Conservation (phyloP, 1,139 yeast genomes). For the Scheffersomyces stambukii region DNA sequence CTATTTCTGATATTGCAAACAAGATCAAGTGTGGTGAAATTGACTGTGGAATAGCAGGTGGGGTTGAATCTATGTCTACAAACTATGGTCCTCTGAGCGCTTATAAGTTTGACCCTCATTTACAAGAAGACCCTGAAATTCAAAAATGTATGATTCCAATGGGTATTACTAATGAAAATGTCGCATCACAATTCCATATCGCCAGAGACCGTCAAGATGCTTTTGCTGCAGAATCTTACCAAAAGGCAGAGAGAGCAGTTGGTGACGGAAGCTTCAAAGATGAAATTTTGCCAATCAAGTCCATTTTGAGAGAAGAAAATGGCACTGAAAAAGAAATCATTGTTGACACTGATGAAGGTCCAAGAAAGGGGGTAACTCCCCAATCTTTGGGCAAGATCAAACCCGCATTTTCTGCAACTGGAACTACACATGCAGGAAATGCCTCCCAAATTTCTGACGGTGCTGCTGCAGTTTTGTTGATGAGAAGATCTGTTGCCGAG, state of each 20-base stretch:
- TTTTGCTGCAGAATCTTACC: conserved; percentile 83
- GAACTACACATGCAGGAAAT: conserved; percentile 91
- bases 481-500: conserved; percentile 86
- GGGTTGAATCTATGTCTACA: conserved; percentile 88
- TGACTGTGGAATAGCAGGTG: conserved; percentile 85
- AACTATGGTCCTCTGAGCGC: conserved; percentile 88
- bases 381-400: conserved; percentile 66
- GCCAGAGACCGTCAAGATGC: conserved; percentile 75
- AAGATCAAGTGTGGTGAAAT: conserved; percentile 85
- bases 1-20: conserved; percentile 84
- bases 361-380: conserved; percentile 82
- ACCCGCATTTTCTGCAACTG: conserved; percentile 95
- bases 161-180: conserved; percentile 64
- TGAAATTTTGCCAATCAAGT: conserved; percentile 77
- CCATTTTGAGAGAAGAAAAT: conserved; percentile 47
- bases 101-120: conserved; percentile 55
- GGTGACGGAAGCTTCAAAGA: conserved; percentile 70
- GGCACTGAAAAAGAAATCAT: conserved; percentile 35
- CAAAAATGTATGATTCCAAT: conserved; percentile 50
- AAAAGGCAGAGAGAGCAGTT: conserved; percentile 75
- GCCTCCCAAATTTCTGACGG: conserved; percentile 96
- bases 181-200: conserved; percentile 50
- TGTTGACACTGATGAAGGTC: conserved; percentile 84
- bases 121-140: conserved; percentile 26
- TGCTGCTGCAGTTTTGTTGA: conserved; percentile 83